Evolutionary conservation across 1,284 basidiomycete species (phyloP).

Genomic region (Ustilago vetiveriae): DNA sequence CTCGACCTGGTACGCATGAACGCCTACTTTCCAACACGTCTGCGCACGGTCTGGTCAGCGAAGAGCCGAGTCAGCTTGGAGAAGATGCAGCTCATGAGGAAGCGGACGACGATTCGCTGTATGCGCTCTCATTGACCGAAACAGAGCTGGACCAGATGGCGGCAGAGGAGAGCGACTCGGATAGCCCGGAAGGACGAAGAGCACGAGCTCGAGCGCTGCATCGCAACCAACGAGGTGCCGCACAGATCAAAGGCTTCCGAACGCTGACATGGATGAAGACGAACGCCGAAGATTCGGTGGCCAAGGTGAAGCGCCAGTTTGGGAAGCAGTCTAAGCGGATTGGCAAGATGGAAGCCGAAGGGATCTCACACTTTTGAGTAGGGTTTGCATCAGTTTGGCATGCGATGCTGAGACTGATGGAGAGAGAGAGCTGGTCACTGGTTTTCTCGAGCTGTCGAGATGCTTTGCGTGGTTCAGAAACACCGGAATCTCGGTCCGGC

Average conservation of each 20-base stretch:
- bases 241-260: constrained; percentile 59
- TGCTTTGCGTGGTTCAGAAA: too few relatives aligned
- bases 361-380: constrained; percentile 56
- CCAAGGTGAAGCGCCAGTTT: constrained; percentile 41
- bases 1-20: constrained; percentile 13
- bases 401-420: not conserved
- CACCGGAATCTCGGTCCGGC: constrained; percentile 22
- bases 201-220: constrained; percentile 48
- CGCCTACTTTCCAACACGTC: constrained; percentile 12
- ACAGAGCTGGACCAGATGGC: constrained; percentile 28
- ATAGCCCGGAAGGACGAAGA: constrained; percentile 36
- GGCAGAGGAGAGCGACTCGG: constrained; percentile 30
- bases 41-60: constrained; percentile 3
- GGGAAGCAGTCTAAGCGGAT: constrained; percentile 45
- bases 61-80: constrained; percentile 12
- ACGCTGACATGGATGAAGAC: constrained; percentile 59
- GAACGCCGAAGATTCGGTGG: constrained; percentile 51
- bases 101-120: constrained; percentile 28
- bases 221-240: constrained; percentile 54
- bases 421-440: not conserved
- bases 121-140: constrained; percentile 37
- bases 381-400: not conserved
- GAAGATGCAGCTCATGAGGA: constrained; percentile 15
- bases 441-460: too few relatives aligned
- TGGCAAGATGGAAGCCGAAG: constrained; percentile 61